Base-by-base conservation (phyloP, 129 eudicot genomes). In the Escallonia rubra region DNA sequence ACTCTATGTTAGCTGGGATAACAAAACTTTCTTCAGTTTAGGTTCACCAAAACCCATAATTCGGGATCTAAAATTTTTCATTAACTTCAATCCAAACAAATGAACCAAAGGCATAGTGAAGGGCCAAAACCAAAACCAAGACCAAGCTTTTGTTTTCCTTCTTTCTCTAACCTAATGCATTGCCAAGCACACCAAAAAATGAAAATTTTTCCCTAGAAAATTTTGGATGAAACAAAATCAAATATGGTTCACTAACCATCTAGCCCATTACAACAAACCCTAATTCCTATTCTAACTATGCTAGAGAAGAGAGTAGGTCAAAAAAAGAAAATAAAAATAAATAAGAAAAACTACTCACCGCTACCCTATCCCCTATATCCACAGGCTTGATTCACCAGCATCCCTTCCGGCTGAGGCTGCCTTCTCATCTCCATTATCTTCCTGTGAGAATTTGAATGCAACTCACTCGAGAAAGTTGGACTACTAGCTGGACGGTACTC, bases 401-500 rank as follows among this genome's bases (percentile, higher is more conserved):
- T 66, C 59, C 62, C 81, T 14, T 63, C 85, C 15, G 9, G 13
- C 73, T 73, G 85, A 82, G 59, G 75, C 76, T 85, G 75, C 81
- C 66, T 85, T 66, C 96, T 89, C 92, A 89, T 89, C 78, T 89
- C 92, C 55, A 89, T 70, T 13, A 89, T 80, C 81, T 83, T 89
- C 74, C 89, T 64, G 72, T 89, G 96, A 16, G 96, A 89, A 80
- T 89, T 89, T 4, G 96, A 89, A 65, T 89, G 96, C 81, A 80
- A 15, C 39, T 51, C 64, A 43, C 78, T 72, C 4, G 96, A 89
- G 60, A 89, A 89, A 2, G 92, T 82, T 0, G 96, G 96, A 65
- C 96, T 89, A 64, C 57, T 85, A 2, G 96, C 96, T 5, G 96
- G 96, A 9, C 96, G 80, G 54, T 89, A 89, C 81, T 89, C 96